Base-by-base conservation (phyloP, 768 basidiomycete species). In the Leccinum incarnatum region DNA sequence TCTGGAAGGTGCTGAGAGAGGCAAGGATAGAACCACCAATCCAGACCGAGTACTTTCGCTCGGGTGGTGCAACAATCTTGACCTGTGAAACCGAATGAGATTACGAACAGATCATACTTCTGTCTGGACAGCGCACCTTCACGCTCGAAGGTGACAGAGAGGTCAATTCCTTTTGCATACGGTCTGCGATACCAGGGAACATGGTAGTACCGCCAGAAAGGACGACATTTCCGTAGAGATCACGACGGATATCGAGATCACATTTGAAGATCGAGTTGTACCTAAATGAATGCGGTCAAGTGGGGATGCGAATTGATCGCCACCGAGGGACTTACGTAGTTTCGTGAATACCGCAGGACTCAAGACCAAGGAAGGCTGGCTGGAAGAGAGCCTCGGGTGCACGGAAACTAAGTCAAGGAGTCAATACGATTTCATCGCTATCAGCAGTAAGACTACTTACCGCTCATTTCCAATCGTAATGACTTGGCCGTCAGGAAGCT, bases 1-100 rank as follows among this genome's bases (percentile, higher is more conserved):
- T 95, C 80, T 96, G 94, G 94, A 96, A 96, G 66, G 94, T 95
- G 70, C 85, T 89, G 52, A 97, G 83, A 32, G 92, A 94, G 48
- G 93, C 94, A 65, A 91, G 77, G 67, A 91, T 91, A 46, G 87
- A 89, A 59, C 89, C 89, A 78, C 89, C 89, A 67, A 94, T 94
- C 91, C 95, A 97, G 76, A 95, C 94, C 55, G 91, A 93, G 83
- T 94, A 94, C 75, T 93, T 96, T 67, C 93, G 81, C 81, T 96
- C 93, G 55, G 93, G 93, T 53, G 94, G 93, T 60, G 93, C 91
- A 59, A 93, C 89, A 57, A 95, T 93, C 85, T 93, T 94, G 78
- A 94, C 88, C 83, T 84, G 59, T 27, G 51, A 19, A 40, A 37
- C 4, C 17, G 12, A 11, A 47, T 56, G 15, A 67, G 51, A 51